Percentiles rank a stretch among this genome's conserved stretches.
phyloP scores from a whole-genome alignment of 2,329 filamentous ascomycete genomes.

The Claviceps sp. region DNA sequence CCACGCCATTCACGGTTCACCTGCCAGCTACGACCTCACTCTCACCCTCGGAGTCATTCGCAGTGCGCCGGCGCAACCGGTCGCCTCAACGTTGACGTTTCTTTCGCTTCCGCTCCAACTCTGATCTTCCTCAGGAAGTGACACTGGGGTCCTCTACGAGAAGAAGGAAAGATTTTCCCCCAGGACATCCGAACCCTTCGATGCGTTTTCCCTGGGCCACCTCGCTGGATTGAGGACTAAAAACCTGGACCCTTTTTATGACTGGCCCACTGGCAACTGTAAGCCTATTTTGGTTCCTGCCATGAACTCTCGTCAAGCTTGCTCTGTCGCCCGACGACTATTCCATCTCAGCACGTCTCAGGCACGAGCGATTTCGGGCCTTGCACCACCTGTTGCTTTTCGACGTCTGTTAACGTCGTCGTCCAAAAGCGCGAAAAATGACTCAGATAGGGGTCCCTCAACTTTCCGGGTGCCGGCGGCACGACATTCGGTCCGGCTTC shows the following conservation, averaged over 20 bases:
- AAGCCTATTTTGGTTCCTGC: background rate
- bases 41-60: background rate
- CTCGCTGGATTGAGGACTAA: background rate
- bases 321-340: slow-evolving; percentile 7
- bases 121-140: background rate
- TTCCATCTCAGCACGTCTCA: background rate
- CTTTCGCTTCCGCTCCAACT: background rate
- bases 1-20: background rate
- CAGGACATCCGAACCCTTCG: background rate
- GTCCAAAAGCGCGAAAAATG: background rate
- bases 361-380: background rate
- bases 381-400: background rate
- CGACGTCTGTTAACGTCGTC: slow-evolving; percentile 1
- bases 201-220: background rate
- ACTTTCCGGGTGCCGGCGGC: slow-evolving; percentile 1
- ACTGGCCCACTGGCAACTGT: background rate
- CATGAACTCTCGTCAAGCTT: slow-evolving; percentile 8
- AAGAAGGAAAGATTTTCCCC: background rate
- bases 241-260: background rate
- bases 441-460: background rate
- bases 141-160: background rate
- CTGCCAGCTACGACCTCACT: background rate
- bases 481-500: slow-evolving; percentile 5
- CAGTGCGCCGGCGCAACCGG: background rate
- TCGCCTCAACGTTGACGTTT: background rate